Conservation (phyloP, 805 yeast species). For the Saturnispora saitoi region DNA sequence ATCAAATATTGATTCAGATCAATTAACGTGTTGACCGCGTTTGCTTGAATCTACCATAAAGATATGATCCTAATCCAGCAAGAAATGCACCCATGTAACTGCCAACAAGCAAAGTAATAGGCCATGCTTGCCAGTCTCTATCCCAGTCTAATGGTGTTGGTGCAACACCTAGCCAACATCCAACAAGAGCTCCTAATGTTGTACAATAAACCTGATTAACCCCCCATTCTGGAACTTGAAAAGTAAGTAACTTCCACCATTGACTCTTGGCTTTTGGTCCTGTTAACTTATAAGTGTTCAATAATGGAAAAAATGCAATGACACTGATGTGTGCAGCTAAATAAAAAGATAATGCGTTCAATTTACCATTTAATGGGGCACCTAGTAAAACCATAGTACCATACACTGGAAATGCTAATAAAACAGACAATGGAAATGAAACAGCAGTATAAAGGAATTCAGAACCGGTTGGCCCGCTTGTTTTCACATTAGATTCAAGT, state of each 20-base stretch:
- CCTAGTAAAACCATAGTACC: slow-evolving; percentile 22
- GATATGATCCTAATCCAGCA: slow-evolving; percentile 34
- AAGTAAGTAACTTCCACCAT: slow-evolving; percentile 25
- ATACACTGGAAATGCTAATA: slow-evolving; percentile 23
- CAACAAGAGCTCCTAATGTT: slow-evolving; percentile 40
- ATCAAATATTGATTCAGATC: not conserved
- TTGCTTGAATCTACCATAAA: slow-evolving; percentile 10
- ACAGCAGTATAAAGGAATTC: slow-evolving; percentile 13
- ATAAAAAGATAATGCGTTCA: slow-evolving; percentile 13
- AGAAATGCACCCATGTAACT: slow-evolving; percentile 62
- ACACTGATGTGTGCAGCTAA: slow-evolving; percentile 15
- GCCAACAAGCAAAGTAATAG: slow-evolving; percentile 77
- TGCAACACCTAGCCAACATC: slow-evolving; percentile 87
- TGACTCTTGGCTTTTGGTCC: slow-evolving; percentile 16
- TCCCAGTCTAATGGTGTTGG: slow-evolving; percentile 98
- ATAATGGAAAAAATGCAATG: slow-evolving; percentile 15
- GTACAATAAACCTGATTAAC: slow-evolving; percentile 30
- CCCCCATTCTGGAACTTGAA: slow-evolving; percentile 24
- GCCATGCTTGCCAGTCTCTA: slow-evolving; percentile 95
- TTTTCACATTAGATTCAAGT: slow-evolving; percentile 12
- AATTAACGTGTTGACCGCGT: not conserved
- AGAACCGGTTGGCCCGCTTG: slow-evolving; percentile 14
- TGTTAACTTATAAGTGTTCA: slow-evolving; percentile 40
- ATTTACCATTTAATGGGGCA: slow-evolving; percentile 15
- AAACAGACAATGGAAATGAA: slow-evolving; percentile 12